Percentiles rank a stretch among this genome's conserved stretches.
Evolutionary conservation across 352 stramenopile species (phyloP).

Genomic region (Phytophthora constricta): DNA sequence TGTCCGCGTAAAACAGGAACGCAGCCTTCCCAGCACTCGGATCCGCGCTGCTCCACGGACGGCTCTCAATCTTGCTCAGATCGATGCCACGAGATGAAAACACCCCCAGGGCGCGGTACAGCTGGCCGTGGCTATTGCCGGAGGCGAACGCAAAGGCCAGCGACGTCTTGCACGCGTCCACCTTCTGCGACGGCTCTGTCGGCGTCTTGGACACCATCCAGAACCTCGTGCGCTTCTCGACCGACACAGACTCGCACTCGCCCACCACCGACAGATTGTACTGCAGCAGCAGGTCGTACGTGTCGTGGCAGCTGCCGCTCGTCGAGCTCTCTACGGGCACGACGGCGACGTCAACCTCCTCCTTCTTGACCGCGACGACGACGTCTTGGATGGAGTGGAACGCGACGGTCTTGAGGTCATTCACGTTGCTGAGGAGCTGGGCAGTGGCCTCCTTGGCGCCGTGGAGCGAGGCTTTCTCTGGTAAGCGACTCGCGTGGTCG

Average conservation of each 20-base stretch:
- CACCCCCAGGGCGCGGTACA: constrained; percentile 68
- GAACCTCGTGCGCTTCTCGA: constrained; percentile 84
- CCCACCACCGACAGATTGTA: constrained; percentile 73
- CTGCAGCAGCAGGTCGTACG: constrained; percentile 90
- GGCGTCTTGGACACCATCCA: constrained; percentile 74
- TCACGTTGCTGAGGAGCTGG: constrained; percentile 19
- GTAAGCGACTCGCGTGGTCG: not conserved
- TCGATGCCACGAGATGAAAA: constrained; percentile 71
- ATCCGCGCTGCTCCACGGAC: constrained; percentile 44
- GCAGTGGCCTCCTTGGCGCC: constrained; percentile 20
- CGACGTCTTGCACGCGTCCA: constrained; percentile 65
- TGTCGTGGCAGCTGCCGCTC: constrained; percentile 95
- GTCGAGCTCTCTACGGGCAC: constrained; percentile 96
- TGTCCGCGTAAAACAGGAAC: constrained; percentile 81
- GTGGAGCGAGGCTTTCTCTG: not conserved
- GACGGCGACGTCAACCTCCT: constrained; percentile 93
- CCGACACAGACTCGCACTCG: constrained; percentile 49
- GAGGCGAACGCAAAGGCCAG: constrained; percentile 76
- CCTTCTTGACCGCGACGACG: constrained; percentile 63
- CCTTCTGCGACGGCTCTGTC: constrained; percentile 24
- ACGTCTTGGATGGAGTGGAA: constrained; percentile 49
- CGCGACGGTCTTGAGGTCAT: constrained; percentile 16
- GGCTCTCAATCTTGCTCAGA: constrained; percentile 76
- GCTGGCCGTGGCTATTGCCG: constrained; percentile 60
- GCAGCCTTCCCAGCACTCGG: constrained; percentile 43